Base-by-base conservation (phyloP, 2,329 filamentous ascomycete genomes). In the Hirsutella thompsonii region DNA sequence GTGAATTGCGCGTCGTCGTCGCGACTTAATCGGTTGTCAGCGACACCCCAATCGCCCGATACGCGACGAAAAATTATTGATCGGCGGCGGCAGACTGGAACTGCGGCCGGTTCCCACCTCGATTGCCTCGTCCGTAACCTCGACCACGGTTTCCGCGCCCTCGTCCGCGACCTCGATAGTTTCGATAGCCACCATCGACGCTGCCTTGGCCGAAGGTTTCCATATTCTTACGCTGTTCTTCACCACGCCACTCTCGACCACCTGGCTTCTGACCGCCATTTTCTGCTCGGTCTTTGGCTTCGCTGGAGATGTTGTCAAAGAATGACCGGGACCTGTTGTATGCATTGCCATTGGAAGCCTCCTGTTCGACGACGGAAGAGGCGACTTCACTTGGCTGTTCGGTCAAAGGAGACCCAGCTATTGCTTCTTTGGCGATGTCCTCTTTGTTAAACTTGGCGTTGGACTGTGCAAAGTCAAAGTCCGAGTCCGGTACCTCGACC, bases 171-270 rank as follows among this genome's bases (percentile, higher is more conserved):
- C 87, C 85, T 39, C 88, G 81, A 61, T 80, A 92, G 47, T 84
- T 81, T 46, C 83, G 76, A 58, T 78, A 83, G 14, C 79, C 75
- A 39, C 78, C 81, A 52, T 98, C 92, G 19, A 98, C 89, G 51
- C 88, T 95, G 40, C 89, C 89, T 60, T 96, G 89, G 8, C 92
- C 92, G 51, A 98, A 98, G 0, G 92, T 98, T 65, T 98, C 92
- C 56, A 98, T 84, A 58, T 96, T 96, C 66, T 87, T 88, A 60
- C 82, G 87, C 58, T 94, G 85, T 59, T 96, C 92, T 60, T 96
- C 88, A 32, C 80, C 82, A 41, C 92, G 80, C 79, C 92, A 93
- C 59, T 94, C 87, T 37, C 84, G 79, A 26, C 87, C 88, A 43
- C 83, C 81, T n/a, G 78, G 70, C 57, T 79, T 77, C 47, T 77